Percentiles rank a stretch among this genome's conserved stretches.
phyloP scores from a whole-genome alignment of 306 rosid genomes.

The Malus fusca region DNA sequence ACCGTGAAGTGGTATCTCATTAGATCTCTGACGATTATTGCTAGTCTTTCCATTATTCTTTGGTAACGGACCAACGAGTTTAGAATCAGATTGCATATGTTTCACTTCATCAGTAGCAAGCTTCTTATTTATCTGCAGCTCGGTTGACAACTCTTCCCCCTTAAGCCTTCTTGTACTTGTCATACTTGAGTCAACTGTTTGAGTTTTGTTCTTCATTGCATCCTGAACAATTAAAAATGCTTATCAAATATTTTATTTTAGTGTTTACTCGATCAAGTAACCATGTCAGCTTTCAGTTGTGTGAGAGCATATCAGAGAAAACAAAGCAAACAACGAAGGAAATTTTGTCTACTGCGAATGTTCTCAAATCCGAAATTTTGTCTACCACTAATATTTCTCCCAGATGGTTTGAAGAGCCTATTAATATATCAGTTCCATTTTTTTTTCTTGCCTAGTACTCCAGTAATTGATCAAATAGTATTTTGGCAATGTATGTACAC shows the following conservation, averaged over 20 bases:
- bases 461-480: background rate
- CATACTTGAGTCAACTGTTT: slow-evolving; percentile 5
- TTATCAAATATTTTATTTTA: background rate
- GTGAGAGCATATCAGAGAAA: background rate
- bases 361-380: background rate
- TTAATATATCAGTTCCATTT: background rate
- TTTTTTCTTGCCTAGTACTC: background rate
- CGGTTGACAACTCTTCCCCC: slow-evolving; percentile 10
- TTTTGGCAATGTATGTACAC: background rate
- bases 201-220: background rate
- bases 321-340: background rate
- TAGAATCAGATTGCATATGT: slow-evolving; percentile 1
- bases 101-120: background rate
- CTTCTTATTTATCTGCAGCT: background rate
- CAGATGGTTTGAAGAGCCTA: background rate
- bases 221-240: slow-evolving; percentile 17
- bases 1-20: background rate
- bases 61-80: slow-evolving; percentile 1
- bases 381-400: background rate
- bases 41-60: slow-evolving; percentile 16
- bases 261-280: background rate
- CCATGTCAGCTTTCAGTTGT: background rate
- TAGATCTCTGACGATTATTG: slow-evolving; percentile 14
- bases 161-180: slow-evolving; percentile 6
- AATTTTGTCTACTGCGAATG: no score